Conservation (phyloP, 2,329 filamentous ascomycete genomes). For the Penicillium sp. region DNA sequence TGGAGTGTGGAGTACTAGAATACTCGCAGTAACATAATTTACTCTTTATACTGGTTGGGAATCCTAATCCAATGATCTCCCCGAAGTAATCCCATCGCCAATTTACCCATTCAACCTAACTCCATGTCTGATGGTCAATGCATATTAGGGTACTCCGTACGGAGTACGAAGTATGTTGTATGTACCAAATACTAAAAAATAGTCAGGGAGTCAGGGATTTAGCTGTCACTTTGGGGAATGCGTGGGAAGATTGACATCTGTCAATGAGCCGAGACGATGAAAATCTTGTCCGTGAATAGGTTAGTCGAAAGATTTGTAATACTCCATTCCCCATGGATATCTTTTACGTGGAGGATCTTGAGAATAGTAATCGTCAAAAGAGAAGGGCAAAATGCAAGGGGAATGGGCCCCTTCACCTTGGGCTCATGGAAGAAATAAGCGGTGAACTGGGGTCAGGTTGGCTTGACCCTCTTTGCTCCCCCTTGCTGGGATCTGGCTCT, state of each 20-base stretch:
- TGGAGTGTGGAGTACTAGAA: neutral
- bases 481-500: constrained; percentile 12
- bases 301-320: neutral
- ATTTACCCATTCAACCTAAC: too few relatives aligned
- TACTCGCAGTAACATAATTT: too few relatives aligned
- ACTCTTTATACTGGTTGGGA: too few relatives aligned
- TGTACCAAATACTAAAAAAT: too few relatives aligned
- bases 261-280: neutral
- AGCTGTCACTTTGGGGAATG: neutral
- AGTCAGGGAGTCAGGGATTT: neutral
- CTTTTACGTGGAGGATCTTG: too few relatives aligned
- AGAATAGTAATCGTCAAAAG: too few relatives aligned
- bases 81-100: neutral
- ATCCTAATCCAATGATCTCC: constrained; percentile 7
- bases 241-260: constrained; percentile 4
- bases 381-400: constrained; percentile 5
- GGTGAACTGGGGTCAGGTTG: constrained; percentile 4
- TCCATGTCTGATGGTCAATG: constrained; percentile 8
- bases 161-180: too few relatives aligned
- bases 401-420: neutral
- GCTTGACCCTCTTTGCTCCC: neutral
- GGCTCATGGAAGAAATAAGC: constrained; percentile 1
- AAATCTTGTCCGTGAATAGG: neutral
- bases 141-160: neutral
- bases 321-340: too few relatives aligned